Evolutionary conservation across 2,329 filamentous ascomycete genomes (phyloP).

Genomic region (Botrytis pseudocinerea): DNA sequence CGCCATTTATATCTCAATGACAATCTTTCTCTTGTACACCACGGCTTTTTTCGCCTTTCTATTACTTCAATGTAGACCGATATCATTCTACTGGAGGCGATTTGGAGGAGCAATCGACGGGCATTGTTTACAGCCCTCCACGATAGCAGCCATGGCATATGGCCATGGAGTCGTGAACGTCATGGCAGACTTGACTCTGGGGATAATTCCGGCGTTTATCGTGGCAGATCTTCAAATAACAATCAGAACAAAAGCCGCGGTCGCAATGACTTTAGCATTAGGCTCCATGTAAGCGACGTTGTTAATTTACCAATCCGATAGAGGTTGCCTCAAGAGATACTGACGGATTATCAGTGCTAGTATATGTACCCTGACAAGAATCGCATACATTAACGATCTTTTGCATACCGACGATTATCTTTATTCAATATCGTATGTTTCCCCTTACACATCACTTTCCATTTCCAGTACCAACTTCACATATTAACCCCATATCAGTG

Average conservation of each 20-base stretch:
- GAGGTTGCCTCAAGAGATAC: not conserved
- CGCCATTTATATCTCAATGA: constrained; percentile 9
- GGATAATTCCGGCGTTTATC: constrained; percentile 44
- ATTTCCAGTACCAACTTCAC: too few species aligned
- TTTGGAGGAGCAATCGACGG: constrained; percentile 36
- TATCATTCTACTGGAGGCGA: constrained; percentile 43
- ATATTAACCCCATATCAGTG: not conserved
- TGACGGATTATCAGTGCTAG: constrained; percentile 30
- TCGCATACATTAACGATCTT: constrained; percentile 35
- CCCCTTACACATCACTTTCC: constrained; percentile 25
- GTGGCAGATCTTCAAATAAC: constrained; percentile 46
- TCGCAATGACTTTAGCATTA: constrained; percentile 39
- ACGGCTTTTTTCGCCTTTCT: constrained; percentile 22
- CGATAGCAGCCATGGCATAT: constrained; percentile 41
- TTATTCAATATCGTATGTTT: constrained; percentile 32
- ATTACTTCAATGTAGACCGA: constrained; percentile 34
- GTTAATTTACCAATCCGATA: not conserved
- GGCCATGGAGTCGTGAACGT: constrained; percentile 44
- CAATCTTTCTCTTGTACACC: constrained; percentile 41
- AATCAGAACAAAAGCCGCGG: constrained; percentile 42
- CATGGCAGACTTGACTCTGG: constrained; percentile 44
- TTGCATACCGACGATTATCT: constrained; percentile 33
- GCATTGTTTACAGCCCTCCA: constrained; percentile 35
- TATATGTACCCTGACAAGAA: constrained; percentile 37
- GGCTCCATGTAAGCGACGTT: constrained; percentile 43